Evolutionary conservation across 306 rosid species (phyloP).

Genomic region (Mimosa bimucronata): DNA sequence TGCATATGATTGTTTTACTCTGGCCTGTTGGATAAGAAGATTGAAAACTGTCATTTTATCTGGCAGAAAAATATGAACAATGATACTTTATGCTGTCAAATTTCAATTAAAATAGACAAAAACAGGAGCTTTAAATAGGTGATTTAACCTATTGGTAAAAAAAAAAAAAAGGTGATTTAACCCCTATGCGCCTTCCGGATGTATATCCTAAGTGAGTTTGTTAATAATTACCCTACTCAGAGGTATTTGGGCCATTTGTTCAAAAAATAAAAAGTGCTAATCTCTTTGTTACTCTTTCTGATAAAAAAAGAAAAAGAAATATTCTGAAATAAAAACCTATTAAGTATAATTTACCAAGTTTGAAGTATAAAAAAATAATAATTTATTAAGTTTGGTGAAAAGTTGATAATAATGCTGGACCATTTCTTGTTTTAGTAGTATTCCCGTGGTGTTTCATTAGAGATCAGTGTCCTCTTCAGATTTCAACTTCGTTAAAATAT

Average conservation of each 20-base stretch:
- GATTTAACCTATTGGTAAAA: too few species aligned
- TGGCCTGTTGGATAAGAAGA: neutral
- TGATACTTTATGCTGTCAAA: neutral
- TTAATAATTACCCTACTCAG: neutral
- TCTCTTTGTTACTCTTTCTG: neutral
- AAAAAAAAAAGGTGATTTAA: too few species aligned
- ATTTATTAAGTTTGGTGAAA: too few species aligned
- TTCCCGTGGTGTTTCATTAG: neutral
- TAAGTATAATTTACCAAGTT: neutral
- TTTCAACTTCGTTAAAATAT: neutral
- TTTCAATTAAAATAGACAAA: neutral
- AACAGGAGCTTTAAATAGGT: neutral
- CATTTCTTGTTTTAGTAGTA: neutral
- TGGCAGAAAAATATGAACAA: neutral
- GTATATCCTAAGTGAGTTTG: neutral
- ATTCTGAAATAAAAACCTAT: neutral
- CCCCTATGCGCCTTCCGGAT: neutral
- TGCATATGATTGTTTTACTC: neutral
- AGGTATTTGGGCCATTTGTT: neutral
- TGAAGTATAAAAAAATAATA: too few species aligned
- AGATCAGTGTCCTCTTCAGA: neutral
- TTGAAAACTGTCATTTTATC: neutral
- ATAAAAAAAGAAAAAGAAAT: too few species aligned
- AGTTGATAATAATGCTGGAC: neutral
- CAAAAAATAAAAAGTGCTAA: neutral